Base-by-base conservation (phyloP, 345 rosid species). In the Arabidopsis suecica region DNA sequence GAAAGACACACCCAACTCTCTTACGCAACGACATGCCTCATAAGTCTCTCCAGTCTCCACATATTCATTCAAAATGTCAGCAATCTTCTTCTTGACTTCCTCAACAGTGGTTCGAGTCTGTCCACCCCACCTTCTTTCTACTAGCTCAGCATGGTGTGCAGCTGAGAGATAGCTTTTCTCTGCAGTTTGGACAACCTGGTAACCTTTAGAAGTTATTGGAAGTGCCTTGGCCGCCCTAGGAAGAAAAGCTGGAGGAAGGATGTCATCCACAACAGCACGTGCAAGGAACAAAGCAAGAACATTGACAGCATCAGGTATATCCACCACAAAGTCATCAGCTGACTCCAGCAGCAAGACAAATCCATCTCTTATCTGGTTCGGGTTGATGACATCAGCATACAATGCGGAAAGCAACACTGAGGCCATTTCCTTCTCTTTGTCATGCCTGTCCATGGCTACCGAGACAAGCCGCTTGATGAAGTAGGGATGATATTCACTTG, bases 91-190 rank as follows among this genome's bases (percentile, higher is more conserved):
- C 88, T 92, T 92, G 75, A 86, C 88, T 81, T 92, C 96, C 78
- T 92, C 96, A 53, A 87, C 97, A 53, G 97, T 90, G 58, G 85
- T 68, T 65, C 83, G 96, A 36, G 90, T 92, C 64, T 90, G 86
- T 70, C 97, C 97, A 73, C 97, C 97, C 96, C 97, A 92, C 78
- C 83, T 90, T 86, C 96, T 89, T 81, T 90, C 97, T 73, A 92
- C 81, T 74, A 92, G 93, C 70, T 92, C 96, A 0, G 97, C 97
- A 76, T 92, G 97, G 81, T 92, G 97, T 6, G 97, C 94, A 23
- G 97, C 97, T 42, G 96, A 89, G 30, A 92, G 94, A 79, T 92
- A 84, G 81, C 91, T 88, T 87, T 88, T 92, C 75, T 87, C 94
- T 8, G 96, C 96, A 73, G 89, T 90, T 68, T 87, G 88, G 69